Conservation (phyloP, 2,329 filamentous ascomycete genomes). For the Daldinia sp. region DNA sequence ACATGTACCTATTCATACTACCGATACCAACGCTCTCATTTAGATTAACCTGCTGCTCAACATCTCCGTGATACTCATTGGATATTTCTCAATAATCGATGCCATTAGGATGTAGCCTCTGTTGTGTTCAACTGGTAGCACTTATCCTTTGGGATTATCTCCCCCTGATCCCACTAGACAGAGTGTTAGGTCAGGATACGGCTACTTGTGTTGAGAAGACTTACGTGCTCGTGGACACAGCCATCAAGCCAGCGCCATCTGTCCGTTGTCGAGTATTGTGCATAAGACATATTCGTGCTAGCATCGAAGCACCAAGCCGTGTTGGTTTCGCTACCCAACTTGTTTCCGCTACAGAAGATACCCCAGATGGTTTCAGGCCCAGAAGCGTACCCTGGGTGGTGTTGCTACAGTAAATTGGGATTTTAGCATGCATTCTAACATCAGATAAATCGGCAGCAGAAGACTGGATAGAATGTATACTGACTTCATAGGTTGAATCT, state of each 20-base stretch:
- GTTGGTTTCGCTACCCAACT: slow-evolving; percentile 46
- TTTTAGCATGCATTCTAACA: not conserved
- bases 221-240: slow-evolving; percentile 53
- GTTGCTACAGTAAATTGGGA: slow-evolving; percentile 50
- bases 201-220: slow-evolving; percentile 27
- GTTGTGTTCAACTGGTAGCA: slow-evolving; percentile 41
- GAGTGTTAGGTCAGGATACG: slow-evolving; percentile 15
- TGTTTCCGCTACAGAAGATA: slow-evolving; percentile 50
- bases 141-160: slow-evolving; percentile 44
- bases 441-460: too few species aligned
- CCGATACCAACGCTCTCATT: not conserved
- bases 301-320: slow-evolving; percentile 51
- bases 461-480: slow-evolving; percentile 10
- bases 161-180: slow-evolving; percentile 48
- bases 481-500: slow-evolving; percentile 49
- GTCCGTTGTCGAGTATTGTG: slow-evolving; percentile 49
- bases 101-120: slow-evolving; percentile 1
- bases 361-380: slow-evolving; percentile 50
- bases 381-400: slow-evolving; percentile 49
- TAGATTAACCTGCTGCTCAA: not conserved
- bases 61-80: not conserved
- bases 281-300: slow-evolving; percentile 53
- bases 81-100: not conserved
- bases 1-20: too few species aligned
- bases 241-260: slow-evolving; percentile 53